Base-by-base conservation (phyloP, 1,139 yeast species). In the Magnusiomyces sp. region DNA sequence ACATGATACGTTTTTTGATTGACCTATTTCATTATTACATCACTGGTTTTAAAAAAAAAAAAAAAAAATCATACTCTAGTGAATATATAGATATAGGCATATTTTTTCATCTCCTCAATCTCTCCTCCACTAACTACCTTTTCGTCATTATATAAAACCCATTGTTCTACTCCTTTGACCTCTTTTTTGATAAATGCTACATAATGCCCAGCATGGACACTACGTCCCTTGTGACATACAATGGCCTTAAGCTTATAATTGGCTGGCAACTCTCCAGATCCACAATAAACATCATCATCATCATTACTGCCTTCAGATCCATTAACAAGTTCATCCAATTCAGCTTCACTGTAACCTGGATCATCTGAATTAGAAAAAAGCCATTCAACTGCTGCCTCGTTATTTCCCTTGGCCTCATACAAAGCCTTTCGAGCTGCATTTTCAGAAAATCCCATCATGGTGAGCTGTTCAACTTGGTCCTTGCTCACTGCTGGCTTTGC, bases 201-300 rank as follows among this genome's bases (percentile, higher is more conserved):
- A 64, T 92, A 92, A 65, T 92, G 99, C 0, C 98, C 98, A 0
- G 97, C 88, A 55, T 92, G 97, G 1, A 92, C 87, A 17, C 96
- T 87, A 0, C 83, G 75, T 10, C 99, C 99, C 65, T 92, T 92
- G 66, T 92, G 99, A 62, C 97, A 90, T 20, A 92, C 76, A 9
- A 88, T 86, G 0, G 88, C 86, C 50, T 78, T 75, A 43, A 92
- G 68, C 14, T 62, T 59, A 62, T 85, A 92, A 37, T 60, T 54
- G 6, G 72, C 68, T 5, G 71, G 70, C 7, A 56, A 44, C 2
- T 58, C 40, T 5, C 61, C 54, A n/a, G 56, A 52, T 29, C 64
- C 67, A 11, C 56, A 49, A 31, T 53, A 46, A 14, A 49, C 52
- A 7, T 51, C 40, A 14, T 43, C 34, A 4, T 19, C 32, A 13